Base-by-base conservation (phyloP, 495 filamentous ascomycete species). In the Staphylotrichum longicolle region DNA sequence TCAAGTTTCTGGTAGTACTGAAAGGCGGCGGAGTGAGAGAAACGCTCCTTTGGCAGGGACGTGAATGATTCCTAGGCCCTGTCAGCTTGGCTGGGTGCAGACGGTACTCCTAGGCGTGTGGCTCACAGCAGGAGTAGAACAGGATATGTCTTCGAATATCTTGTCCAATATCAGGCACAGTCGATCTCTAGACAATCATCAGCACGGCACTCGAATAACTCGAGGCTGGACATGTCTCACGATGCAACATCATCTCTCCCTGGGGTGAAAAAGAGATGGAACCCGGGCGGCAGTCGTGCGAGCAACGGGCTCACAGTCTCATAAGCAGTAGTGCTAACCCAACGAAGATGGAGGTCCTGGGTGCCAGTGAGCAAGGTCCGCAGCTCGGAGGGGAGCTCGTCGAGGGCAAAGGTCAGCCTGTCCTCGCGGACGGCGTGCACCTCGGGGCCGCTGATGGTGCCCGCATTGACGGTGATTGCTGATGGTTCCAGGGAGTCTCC, bases 231-330 rank as follows among this genome's bases (percentile, higher is more conserved):
- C 2, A 9, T 27, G n/a, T 49, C 72, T 52, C 75, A 78, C 80
- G 77, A 70, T 12, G 66, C 45, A 40, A 63, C 48, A 41, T 71
- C 57, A 53, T 72, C 67, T 8, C 66, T 63, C n/a, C 66, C 62
- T 8, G 90, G 88, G 0, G 86, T 90, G 67, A 88, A 91, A 68
- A 90, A 88, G 32, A 91, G 79, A 80, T 97, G 92, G 9, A 98
- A 77, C 30, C 94, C 94, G 3, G 92, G 86, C 6, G 89, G 83
- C 39, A 92, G 73, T 61, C 87, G 83, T 54, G 91, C 88, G 35
- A 82, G 73, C 68, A 93, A 89, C 33, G 94, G 93, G 49, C 86
- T 74, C 35, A 86, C 66, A 2, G 83, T 70, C 39, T 80, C 72
- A 66, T 87, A 90, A 3, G 80, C 63, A 6, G 61, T 63, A 5